These are phyloP conservation scores for Cyclotella kingstonii DNA, from an alignment of 108 stramenopile genomes.

Conservation along the genomic window DNA sequence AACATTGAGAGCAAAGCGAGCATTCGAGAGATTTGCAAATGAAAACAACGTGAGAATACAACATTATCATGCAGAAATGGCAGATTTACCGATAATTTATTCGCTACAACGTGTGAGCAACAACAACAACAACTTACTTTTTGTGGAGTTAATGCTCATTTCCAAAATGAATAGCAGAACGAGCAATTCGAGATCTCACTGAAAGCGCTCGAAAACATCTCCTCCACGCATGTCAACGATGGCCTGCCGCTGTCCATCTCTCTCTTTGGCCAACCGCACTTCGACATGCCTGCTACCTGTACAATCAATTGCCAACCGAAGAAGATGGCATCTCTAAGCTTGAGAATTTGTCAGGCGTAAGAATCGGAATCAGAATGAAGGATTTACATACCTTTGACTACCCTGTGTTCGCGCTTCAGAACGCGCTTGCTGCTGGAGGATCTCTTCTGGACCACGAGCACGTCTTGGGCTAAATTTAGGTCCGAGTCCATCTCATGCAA, in stretches of 20 bases:
- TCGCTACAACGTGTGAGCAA: neutral
- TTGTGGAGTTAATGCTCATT: neutral
- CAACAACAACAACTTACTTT: neutral
- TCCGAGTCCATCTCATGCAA: too few species aligned
- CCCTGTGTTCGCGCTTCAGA: slow-evolving; percentile 27
- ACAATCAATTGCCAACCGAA: neutral
- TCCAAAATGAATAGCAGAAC: too few species aligned
- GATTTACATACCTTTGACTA: slow-evolving; percentile 36
- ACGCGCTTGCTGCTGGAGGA: too few species aligned
- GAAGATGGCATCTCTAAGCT: slow-evolving; percentile 11
- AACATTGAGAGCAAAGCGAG: neutral
- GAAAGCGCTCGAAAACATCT: too few species aligned
- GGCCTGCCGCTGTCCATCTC: too few species aligned
- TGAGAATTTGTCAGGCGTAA: neutral
- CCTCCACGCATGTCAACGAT: too few species aligned
- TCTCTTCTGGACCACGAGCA: slow-evolving; percentile 14
- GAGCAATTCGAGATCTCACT: too few species aligned
- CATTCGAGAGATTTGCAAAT: neutral
- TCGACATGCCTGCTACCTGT: too few species aligned
- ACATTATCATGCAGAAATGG: neutral
- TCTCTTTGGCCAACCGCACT: too few species aligned
- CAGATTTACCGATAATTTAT: neutral
- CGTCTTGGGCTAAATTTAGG: slow-evolving; percentile 38
- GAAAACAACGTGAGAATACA: neutral
- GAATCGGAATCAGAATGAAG: neutral